A percentile compares a stretch with the other conserved stretches of the same genome.
Evolutionary conservation across 2,329 filamentous ascomycete genomes (phyloP).

Genomic region (Fusarium denticulatum): DNA sequence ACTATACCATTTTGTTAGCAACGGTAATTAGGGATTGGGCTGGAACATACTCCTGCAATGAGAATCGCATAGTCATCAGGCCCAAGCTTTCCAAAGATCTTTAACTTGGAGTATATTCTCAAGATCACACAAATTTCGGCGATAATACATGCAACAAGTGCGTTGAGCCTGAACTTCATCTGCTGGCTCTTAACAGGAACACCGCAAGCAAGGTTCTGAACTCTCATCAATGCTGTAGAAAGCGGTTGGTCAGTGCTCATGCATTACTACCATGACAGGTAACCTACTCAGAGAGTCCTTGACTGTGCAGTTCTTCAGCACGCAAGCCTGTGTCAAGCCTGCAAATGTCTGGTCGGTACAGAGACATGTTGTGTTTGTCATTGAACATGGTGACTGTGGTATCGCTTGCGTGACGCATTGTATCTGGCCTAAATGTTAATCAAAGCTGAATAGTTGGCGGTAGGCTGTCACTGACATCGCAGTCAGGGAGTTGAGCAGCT

Average conservation of each 20-base stretch:
- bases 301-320: slow-evolving; percentile 16
- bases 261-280: neutral
- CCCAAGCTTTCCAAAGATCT: slow-evolving; percentile 19
- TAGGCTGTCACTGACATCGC: slow-evolving; percentile 7
- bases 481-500: slow-evolving; percentile 18
- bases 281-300: slow-evolving; percentile 31
- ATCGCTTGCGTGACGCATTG: slow-evolving; percentile 22
- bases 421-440: slow-evolving; percentile 12
- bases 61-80: slow-evolving; percentile 27
- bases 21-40: fast-evolving
- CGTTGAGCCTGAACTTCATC: slow-evolving; percentile 24
- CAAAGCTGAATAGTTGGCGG: neutral
- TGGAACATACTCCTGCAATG: slow-evolving; percentile 19
- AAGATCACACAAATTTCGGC: slow-evolving; percentile 23
- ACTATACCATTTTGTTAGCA: neutral
- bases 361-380: slow-evolving; percentile 29
- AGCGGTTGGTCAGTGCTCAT: neutral
- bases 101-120: slow-evolving; percentile 24
- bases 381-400: slow-evolving; percentile 17
- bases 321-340: slow-evolving; percentile 21
- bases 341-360: slow-evolving; percentile 31
- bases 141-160: slow-evolving; percentile 20
- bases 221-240: slow-evolving; percentile 5
- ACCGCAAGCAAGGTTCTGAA: slow-evolving; percentile 24
- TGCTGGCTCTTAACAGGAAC: slow-evolving; percentile 27